phyloP scores from a whole-genome alignment of 768 basidiomycete genomes.

The Pleurotus tuoliensis region DNA sequence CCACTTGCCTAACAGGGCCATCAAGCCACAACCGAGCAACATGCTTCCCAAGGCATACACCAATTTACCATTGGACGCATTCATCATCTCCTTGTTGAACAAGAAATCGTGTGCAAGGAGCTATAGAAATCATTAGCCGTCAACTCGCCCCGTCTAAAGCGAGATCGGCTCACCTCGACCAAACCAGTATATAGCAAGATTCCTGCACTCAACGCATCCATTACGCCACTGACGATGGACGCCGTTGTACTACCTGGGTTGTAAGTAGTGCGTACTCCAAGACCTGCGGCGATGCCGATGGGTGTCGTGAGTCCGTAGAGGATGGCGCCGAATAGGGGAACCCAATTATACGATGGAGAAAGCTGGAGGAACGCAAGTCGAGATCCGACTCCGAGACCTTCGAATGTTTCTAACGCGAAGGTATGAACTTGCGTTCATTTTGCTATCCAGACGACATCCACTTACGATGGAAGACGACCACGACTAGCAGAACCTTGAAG shows the following conservation, averaged over 20 bases:
- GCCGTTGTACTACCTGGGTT: conserved; percentile 77
- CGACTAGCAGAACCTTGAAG: conserved; percentile 86
- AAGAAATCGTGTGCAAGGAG: conserved; percentile 93
- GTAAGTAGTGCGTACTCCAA: conserved; percentile 73
- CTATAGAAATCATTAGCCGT: conserved; percentile 28
- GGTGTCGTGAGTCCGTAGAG: conserved; percentile 81
- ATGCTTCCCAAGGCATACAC: conserved; percentile 74
- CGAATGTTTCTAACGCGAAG: conserved; percentile 70
- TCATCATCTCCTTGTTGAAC: conserved; percentile 83
- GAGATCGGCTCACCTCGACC: conserved; percentile 59
- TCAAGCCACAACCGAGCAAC: conserved; percentile 79
- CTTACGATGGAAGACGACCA: conserved; percentile 89
- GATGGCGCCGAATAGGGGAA: conserved; percentile 57
- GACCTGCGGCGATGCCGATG: conserved; percentile 81
- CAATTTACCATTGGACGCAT: conserved; percentile 61
- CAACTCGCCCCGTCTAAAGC: not conserved
- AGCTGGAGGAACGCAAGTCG: conserved; percentile 77
- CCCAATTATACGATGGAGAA: conserved; percentile 45
- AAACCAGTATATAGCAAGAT: conserved; percentile 86
- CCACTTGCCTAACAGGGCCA: conserved; percentile 90
- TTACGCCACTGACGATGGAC: conserved; percentile 76
- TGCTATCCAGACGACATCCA: conserved; percentile 11
- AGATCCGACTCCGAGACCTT: conserved; percentile 90
- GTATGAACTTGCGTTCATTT: not conserved
- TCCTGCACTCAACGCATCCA: conserved; percentile 84